These are phyloP conservation scores for Zasmidium citrigriseum DNA, from an alignment of 2,329 filamentous ascomycete species.

Conservation along the genomic window DNA sequence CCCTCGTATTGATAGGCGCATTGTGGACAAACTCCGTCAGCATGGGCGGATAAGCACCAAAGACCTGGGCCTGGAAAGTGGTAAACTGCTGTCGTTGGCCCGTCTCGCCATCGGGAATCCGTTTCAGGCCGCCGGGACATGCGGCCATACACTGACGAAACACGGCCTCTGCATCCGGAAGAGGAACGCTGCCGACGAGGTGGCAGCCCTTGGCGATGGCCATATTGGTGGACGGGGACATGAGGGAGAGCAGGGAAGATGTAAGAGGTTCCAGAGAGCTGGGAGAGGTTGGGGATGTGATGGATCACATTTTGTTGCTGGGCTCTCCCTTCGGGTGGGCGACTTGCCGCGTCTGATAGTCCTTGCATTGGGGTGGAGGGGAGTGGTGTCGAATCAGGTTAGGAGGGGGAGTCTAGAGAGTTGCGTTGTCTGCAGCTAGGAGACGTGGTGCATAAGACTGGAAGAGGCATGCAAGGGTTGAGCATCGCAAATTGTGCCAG, in stretches of 20 bases:
- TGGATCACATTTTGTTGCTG: not conserved
- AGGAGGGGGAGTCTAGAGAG: not conserved
- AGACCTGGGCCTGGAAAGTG: constrained; percentile 36
- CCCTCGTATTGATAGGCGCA: constrained; percentile 16
- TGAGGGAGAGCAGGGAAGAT: not conserved
- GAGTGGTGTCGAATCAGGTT: not conserved
- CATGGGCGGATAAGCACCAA: constrained; percentile 29
- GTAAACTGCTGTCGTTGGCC: constrained; percentile 38
- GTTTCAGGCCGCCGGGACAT: constrained; percentile 37
- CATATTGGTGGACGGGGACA: constrained; percentile 9
- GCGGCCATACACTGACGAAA: constrained; percentile 33
- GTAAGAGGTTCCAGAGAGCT: not conserved
- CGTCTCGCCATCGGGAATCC: constrained; percentile 47
- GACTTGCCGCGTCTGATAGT: not conserved
- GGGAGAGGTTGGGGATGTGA: too few species aligned
- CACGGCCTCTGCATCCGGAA: constrained; percentile 35
- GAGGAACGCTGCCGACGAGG: constrained; percentile 42
- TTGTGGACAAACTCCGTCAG: constrained; percentile 27
- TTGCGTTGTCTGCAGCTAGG: not conserved
- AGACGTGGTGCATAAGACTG: not conserved
- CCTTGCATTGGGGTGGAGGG: not conserved
- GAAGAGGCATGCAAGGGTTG: not conserved
- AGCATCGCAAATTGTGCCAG: not conserved
- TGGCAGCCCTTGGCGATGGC: constrained; percentile 27
- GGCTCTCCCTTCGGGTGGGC: not conserved